Evolutionary conservation across 352 stramenopile species (phyloP).

Genomic region (Globisporangium takayamanum): DNA sequence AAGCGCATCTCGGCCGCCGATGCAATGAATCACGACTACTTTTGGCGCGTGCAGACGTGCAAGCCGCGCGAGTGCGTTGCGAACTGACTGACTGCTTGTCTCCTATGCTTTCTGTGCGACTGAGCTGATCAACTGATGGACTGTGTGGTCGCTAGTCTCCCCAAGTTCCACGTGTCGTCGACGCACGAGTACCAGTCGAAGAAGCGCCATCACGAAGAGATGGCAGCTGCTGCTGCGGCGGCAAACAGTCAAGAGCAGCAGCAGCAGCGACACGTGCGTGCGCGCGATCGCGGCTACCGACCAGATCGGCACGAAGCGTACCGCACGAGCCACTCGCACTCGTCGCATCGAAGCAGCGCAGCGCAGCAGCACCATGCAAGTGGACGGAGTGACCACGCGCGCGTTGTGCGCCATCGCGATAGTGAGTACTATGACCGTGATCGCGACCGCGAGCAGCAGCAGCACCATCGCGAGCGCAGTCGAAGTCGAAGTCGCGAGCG

Average conservation of each 20-base stretch:
- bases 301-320: slow-evolving; percentile 16
- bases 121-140: background rate
- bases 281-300: slow-evolving; percentile 10
- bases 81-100: background rate
- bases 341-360: slow-evolving; percentile 1
- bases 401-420: slow-evolving; percentile 8
- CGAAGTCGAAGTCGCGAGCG: slow-evolving; percentile 15
- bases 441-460: slow-evolving; percentile 17
- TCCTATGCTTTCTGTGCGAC: no score
- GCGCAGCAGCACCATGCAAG: slow-evolving; percentile 5
- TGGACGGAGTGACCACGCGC: slow-evolving; percentile 1
- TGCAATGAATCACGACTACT: slow-evolving; percentile 96
- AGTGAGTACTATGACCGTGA: slow-evolving; percentile 24
- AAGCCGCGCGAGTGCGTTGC: slow-evolving; percentile 71
- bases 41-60: slow-evolving; percentile 86
- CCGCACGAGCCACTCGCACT: slow-evolving; percentile 8
- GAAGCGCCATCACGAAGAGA: slow-evolving; percentile 77
- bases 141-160: slow-evolving; percentile 34
- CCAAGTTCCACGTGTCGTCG: slow-evolving; percentile 80
- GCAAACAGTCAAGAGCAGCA: slow-evolving; percentile 15
- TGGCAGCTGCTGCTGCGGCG: slow-evolving; percentile 43
- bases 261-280: slow-evolving; percentile 14
- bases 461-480: slow-evolving; percentile 16
- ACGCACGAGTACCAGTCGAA: slow-evolving; percentile 86
- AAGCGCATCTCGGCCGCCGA: slow-evolving; percentile 92